These are phyloP conservation scores for Russula virescens DNA, from an alignment of 768 basidiomycete genomes.

Conservation along the genomic window DNA sequence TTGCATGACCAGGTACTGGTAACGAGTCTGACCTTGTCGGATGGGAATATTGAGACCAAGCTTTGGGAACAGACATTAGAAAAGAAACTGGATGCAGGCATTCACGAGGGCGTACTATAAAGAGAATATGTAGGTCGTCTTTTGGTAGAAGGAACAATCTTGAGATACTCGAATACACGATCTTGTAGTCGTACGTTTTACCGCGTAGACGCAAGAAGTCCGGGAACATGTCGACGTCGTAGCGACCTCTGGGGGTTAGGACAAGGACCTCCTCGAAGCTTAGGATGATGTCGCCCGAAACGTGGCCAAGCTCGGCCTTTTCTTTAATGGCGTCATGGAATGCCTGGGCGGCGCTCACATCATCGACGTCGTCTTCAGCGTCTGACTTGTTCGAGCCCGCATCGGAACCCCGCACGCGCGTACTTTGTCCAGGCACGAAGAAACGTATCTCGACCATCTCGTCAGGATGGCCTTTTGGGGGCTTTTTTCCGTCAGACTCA, in stretches of 20 bases:
- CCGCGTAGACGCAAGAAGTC: conserved; percentile 93
- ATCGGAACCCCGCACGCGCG: conserved; percentile 54
- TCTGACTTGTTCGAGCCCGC: conserved; percentile 70
- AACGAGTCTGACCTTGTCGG: conserved; percentile 94
- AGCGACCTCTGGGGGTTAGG: conserved; percentile 91
- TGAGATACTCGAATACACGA: conserved; percentile 82
- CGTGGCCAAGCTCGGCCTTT: conserved; percentile 89
- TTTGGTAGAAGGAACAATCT: conserved; percentile 91
- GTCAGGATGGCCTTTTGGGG: conserved; percentile 47
- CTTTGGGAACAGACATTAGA: conserved; percentile 35
- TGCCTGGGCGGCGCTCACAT: conserved; percentile 87
- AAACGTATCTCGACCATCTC: conserved; percentile 96
- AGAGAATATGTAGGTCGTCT: conserved; percentile 92
- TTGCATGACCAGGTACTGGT: conserved; percentile 97
- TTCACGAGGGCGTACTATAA: conserved; percentile 60
- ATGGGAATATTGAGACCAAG: conserved; percentile 90
- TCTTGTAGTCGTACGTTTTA: conserved; percentile 99
- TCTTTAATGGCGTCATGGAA: conserved; percentile 97
- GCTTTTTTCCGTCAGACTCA: conserved; percentile 40
- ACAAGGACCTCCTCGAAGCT: conserved; percentile 95
- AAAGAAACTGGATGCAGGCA: neutral
- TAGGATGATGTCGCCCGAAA: conserved; percentile 85
- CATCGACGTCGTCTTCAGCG: conserved; percentile 66
- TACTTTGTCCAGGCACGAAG: conserved; percentile 81
- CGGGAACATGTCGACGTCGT: conserved; percentile 97